These are phyloP conservation scores for Teratosphaeria epicoccoides DNA, from an alignment of 2,329 filamentous ascomycete species.

Conservation along the genomic window DNA sequence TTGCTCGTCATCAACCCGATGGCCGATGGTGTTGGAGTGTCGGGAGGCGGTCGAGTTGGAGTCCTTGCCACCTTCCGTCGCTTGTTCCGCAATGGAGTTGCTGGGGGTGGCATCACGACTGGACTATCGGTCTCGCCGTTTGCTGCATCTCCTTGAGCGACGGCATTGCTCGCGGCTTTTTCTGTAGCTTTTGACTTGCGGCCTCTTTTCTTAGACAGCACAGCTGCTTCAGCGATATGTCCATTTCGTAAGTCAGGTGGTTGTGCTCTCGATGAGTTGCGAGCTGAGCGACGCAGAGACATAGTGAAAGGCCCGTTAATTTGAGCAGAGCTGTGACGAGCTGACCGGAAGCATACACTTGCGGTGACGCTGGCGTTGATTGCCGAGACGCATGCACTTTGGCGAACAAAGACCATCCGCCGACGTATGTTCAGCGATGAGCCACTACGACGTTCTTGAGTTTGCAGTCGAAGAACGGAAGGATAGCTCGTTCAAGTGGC, in stretches of 20 bases:
- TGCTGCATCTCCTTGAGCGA: slow-evolving; percentile 6
- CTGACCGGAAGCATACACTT: not conserved
- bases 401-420: not conserved
- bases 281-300: slow-evolving; percentile 43
- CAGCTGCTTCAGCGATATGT: slow-evolving; percentile 3
- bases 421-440: not conserved
- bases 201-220: slow-evolving; percentile 14
- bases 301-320: slow-evolving; percentile 25
- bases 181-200: slow-evolving; percentile 13
- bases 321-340: not conserved
- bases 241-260: slow-evolving; percentile 2
- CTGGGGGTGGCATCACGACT: slow-evolving; percentile 23
- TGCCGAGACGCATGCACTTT: not conserved
- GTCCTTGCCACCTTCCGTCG: slow-evolving; percentile 17
- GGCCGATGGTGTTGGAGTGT: slow-evolving; percentile 41
- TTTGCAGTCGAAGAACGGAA: too few relatives aligned
- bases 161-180: slow-evolving; percentile 8
- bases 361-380: not conserved
- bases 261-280: slow-evolving; percentile 25
- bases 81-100: slow-evolving; percentile 16
- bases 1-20: slow-evolving; percentile 36
- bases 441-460: not conserved
- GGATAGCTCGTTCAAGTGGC: too few relatives aligned
- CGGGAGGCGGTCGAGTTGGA: slow-evolving; percentile 26
- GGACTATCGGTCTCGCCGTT: slow-evolving; percentile 7